Conservation (phyloP, 805 yeast genomes). For the Hanseniaspora pseudoguilliermondii region DNA sequence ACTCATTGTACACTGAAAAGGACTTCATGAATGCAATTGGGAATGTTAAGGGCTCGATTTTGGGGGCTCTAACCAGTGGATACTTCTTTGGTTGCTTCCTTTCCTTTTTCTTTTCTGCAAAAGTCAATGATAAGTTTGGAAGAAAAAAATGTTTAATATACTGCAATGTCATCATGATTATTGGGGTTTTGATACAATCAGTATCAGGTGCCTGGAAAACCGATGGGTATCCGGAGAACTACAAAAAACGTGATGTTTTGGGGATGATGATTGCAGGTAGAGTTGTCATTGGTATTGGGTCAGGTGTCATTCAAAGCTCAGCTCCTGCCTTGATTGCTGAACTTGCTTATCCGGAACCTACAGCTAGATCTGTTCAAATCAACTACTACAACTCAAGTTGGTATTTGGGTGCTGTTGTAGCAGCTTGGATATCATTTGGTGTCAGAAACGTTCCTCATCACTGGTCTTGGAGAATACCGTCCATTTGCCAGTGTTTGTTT, state of each 20-base stretch:
- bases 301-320: constrained; percentile 31
- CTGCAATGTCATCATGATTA: constrained; percentile 19
- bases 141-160: constrained; percentile 26
- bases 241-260: constrained; percentile 29
- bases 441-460: constrained; percentile 24
- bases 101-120: constrained; percentile 25
- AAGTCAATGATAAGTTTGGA: constrained; percentile 30
- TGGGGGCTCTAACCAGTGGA: constrained; percentile 34
- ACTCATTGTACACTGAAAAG: constrained; percentile 36
- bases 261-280: constrained; percentile 33
- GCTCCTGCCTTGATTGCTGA: constrained; percentile 42
- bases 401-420: constrained; percentile 41
- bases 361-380: constrained; percentile 32
- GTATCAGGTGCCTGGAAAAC: constrained; percentile 21
- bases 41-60: constrained; percentile 28
- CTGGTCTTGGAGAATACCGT: constrained; percentile 45
- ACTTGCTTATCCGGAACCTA: constrained; percentile 33
- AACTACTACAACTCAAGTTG: constrained; percentile 39
- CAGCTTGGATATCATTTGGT: constrained; percentile 42
- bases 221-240: constrained; percentile 25
- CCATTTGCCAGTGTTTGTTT: constrained; percentile 37
- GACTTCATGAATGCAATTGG: constrained; percentile 32
- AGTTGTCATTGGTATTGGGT: constrained; percentile 38
- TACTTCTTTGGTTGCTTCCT: constrained; percentile 31
- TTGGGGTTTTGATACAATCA: constrained; percentile 13